Conservation (phyloP, 2,329 filamentous ascomycete species). For the Calonectria multiphialidica region DNA sequence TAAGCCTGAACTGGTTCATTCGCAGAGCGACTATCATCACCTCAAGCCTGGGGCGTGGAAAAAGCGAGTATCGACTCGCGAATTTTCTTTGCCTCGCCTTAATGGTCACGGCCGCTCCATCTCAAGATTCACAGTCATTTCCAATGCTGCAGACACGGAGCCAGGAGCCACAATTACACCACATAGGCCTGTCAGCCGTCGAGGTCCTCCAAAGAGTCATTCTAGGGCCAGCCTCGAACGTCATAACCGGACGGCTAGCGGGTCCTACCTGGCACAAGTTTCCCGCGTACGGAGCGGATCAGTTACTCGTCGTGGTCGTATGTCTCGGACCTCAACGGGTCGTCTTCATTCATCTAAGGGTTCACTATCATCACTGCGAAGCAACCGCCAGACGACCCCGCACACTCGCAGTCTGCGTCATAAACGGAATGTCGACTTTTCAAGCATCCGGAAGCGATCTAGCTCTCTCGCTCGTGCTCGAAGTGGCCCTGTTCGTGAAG, state of each 20-base stretch:
- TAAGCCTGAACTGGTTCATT: slow-evolving; percentile 82
- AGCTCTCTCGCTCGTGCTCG: slow-evolving; percentile 42
- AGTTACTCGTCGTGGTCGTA: slow-evolving; percentile 45
- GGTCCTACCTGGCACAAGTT: slow-evolving; percentile 42
- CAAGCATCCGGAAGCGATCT: slow-evolving; percentile 58
- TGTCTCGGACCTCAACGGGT: slow-evolving; percentile 44
- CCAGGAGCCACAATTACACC: slow-evolving; percentile 82
- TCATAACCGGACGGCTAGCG: slow-evolving; percentile 49
- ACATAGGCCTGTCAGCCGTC: slow-evolving; percentile 76
- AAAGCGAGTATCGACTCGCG: slow-evolving; percentile 71
- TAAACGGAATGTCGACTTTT: slow-evolving; percentile 68
- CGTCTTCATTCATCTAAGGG: slow-evolving; percentile 51
- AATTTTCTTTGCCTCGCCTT: slow-evolving; percentile 63
- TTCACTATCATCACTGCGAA: slow-evolving; percentile 64
- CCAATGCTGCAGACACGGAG: slow-evolving; percentile 67
- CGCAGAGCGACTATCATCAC: slow-evolving; percentile 92
- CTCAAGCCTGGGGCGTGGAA: slow-evolving; percentile 70
- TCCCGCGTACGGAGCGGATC: slow-evolving; percentile 52
- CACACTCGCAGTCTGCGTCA: slow-evolving; percentile 58
- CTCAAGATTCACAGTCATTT: slow-evolving; percentile 75
- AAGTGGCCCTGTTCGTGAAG: slow-evolving; percentile 32
- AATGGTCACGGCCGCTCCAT: slow-evolving; percentile 65
- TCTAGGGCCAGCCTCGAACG: slow-evolving; percentile 79
- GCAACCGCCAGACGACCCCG: slow-evolving; percentile 56
- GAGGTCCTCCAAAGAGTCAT: slow-evolving; percentile 66